phyloP scores from a whole-genome alignment of 805 yeast genomes.

The Metschnikowia cerradonensis region DNA sequence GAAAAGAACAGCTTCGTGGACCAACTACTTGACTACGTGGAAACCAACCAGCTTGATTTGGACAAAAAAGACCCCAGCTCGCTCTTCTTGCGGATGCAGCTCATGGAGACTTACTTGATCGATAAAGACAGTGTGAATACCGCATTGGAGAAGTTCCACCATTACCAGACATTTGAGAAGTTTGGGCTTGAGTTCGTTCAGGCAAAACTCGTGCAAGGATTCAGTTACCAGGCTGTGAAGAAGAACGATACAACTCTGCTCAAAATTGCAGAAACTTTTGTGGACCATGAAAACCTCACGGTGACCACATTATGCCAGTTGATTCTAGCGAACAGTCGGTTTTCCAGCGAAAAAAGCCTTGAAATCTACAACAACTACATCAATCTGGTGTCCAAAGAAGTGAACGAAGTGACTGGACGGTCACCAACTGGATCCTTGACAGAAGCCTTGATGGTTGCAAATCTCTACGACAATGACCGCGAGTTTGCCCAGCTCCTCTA shows the following conservation, averaged over 20 bases:
- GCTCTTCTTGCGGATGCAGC: slow-evolving; percentile 27
- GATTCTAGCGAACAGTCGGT: slow-evolving; percentile 39
- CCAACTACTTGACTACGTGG: slow-evolving; percentile 20
- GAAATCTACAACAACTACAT: slow-evolving; percentile 46
- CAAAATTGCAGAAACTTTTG: slow-evolving; percentile 36
- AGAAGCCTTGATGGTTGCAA: slow-evolving; percentile 44
- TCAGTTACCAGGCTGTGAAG: slow-evolving; percentile 38
- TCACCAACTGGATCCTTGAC: slow-evolving; percentile 44
- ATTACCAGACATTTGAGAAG: slow-evolving; percentile 35
- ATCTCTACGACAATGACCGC: slow-evolving; percentile 44
- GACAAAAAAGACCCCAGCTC: slow-evolving; percentile 25
- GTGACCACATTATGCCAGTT: slow-evolving; percentile 36
- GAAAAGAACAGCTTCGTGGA: slow-evolving; percentile 2
- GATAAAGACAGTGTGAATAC: slow-evolving; percentile 24
- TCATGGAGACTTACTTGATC: slow-evolving; percentile 33
- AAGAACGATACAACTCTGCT: slow-evolving; percentile 23
- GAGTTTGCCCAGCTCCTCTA: slow-evolving; percentile 50
- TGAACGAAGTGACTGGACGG: slow-evolving; percentile 25
- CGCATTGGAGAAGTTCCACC: slow-evolving; percentile 37
- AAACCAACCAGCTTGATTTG: slow-evolving; percentile 21
- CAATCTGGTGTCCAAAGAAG: slow-evolving; percentile 27
- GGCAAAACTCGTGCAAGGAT: slow-evolving; percentile 37
- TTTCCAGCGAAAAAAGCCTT: slow-evolving; percentile 38
- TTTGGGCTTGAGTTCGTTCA: slow-evolving; percentile 40
- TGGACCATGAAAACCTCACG: slow-evolving; percentile 24